phyloP scores from a whole-genome alignment of 768 basidiomycete species.

The Hygrophorus pudorinus region DNA sequence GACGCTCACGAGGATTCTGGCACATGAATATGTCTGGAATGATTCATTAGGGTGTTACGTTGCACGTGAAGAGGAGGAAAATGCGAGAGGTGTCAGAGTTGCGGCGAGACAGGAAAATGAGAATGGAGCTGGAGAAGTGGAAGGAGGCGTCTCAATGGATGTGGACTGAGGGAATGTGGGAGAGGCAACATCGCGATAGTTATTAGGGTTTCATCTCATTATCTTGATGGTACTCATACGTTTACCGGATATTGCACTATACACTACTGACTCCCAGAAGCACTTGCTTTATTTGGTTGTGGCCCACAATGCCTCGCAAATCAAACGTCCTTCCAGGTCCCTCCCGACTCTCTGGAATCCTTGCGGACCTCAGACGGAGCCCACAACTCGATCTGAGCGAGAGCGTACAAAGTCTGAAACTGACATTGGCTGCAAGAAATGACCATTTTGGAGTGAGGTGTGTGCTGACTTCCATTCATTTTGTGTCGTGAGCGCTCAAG shows the following conservation, averaged over 20 bases:
- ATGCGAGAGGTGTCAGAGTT: neutral
- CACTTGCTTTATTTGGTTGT: too few species aligned
- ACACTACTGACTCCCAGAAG: too few species aligned
- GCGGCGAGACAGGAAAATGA: too few species aligned
- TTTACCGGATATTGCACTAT: too few species aligned
- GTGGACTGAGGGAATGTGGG: too few species aligned
- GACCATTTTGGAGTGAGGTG: slow-evolving; percentile 73
- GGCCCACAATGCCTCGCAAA: neutral
- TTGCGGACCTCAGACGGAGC: slow-evolving; percentile 37
- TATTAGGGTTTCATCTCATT: too few species aligned
- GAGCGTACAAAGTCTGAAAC: slow-evolving; percentile 39
- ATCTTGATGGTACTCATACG: too few species aligned
- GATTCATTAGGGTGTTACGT: slow-evolving; percentile 33
- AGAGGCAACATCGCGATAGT: too few species aligned
- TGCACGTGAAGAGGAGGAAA: neutral
- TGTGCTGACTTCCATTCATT: slow-evolving; percentile 12
- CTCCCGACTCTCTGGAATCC: slow-evolving; percentile 44
- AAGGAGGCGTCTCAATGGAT: too few species aligned
- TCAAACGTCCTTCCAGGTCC: slow-evolving; percentile 24
- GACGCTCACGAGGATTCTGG: slow-evolving; percentile 48
- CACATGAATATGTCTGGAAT: slow-evolving; percentile 66
- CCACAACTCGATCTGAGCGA: slow-evolving; percentile 39
- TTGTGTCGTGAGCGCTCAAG: neutral
- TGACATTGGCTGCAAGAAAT: slow-evolving; percentile 51
- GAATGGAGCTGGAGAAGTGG: too few species aligned